Evolutionary conservation across 495 filamentous ascomycete species (phyloP).

Genomic region (Trichoderma erinaceum): DNA sequence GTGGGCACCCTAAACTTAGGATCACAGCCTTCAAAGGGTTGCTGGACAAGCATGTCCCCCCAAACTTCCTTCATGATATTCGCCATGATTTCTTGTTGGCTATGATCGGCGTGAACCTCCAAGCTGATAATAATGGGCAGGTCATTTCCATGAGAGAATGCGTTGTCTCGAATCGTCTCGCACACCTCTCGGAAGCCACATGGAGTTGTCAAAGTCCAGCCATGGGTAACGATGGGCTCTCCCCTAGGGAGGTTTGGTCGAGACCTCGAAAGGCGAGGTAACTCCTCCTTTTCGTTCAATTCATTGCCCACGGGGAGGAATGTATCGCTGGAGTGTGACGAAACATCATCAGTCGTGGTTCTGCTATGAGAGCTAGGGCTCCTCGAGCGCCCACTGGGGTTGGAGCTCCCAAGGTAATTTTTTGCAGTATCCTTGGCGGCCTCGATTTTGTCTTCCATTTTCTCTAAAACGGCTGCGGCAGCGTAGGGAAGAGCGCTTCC

Average conservation of each 20-base stretch:
- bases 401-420: slow-evolving; percentile 22
- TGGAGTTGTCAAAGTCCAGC: slow-evolving; percentile 78
- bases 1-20: slow-evolving; percentile 58
- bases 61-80: slow-evolving; percentile 86
- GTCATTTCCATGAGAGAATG: slow-evolving; percentile 55
- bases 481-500: slow-evolving; percentile 27
- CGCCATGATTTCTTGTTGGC: slow-evolving; percentile 86
- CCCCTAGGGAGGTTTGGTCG: slow-evolving; percentile 30
- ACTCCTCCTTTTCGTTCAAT: not conserved
- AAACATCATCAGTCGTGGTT: not conserved
- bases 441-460: slow-evolving; percentile 31
- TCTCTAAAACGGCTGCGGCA: slow-evolving; percentile 31
- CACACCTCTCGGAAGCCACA: slow-evolving; percentile 85
- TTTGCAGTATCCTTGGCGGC: slow-evolving; percentile 17
- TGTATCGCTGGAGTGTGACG: slow-evolving; percentile 6
- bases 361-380: slow-evolving; percentile 29
- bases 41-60: slow-evolving; percentile 64
- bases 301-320: not conserved
- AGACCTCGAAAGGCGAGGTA: slow-evolving; percentile 20
- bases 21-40: slow-evolving; percentile 35
- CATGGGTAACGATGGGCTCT: slow-evolving; percentile 74
- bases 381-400: slow-evolving; percentile 28
- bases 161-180: slow-evolving; percentile 67
- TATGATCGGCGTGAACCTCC: slow-evolving; percentile 74
- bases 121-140: slow-evolving; percentile 84